Percentiles rank a stretch among this genome's conserved stretches.
Conservation (phyloP, 192 early-diverging fungal species). For the Rhizoclosmatium sp. region DNA sequence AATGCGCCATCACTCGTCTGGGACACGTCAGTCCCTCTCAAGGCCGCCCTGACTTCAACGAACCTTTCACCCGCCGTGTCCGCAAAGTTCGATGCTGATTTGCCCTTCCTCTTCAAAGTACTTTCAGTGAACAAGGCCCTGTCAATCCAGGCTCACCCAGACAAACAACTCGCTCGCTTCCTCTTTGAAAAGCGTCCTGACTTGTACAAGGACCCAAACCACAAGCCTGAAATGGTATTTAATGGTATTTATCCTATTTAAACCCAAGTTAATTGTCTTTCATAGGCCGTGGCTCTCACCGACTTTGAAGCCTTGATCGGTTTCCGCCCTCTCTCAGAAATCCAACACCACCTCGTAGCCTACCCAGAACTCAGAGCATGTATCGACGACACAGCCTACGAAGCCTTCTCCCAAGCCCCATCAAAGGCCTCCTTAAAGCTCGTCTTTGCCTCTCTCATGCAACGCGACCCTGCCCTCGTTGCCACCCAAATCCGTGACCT, state of each 20-base stretch:
- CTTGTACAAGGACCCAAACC: slow-evolving; percentile 91
- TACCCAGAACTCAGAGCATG: slow-evolving; percentile 85
- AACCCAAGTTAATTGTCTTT: not conserved
- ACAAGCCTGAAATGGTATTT: slow-evolving; percentile 92
- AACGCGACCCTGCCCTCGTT: slow-evolving; percentile 52
- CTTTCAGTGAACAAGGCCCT: slow-evolving; percentile 75
- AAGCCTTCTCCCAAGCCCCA: slow-evolving; percentile 38
- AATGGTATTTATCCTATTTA: slow-evolving; percentile 7
- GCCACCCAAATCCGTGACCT: slow-evolving; percentile 61
- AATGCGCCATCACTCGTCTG: slow-evolving; percentile 78
- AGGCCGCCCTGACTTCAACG: slow-evolving; percentile 65
- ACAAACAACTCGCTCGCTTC: slow-evolving; percentile 82
- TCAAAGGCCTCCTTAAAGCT: slow-evolving; percentile 52
- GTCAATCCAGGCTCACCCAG: slow-evolving; percentile 98
- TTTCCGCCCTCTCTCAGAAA: slow-evolving; percentile 86
- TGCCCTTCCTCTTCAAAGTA: slow-evolving; percentile 99
- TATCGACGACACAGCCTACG: slow-evolving; percentile 56
- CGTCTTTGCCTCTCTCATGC: slow-evolving; percentile 51
- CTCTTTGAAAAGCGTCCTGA: slow-evolving; percentile 78
- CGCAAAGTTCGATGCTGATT: slow-evolving; percentile 71
- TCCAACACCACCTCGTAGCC: slow-evolving; percentile 63
- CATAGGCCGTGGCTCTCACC: slow-evolving; percentile 86
- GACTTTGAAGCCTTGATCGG: slow-evolving; percentile 94
- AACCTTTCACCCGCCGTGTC: slow-evolving; percentile 65
- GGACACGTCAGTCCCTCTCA: slow-evolving; percentile 57